Evolutionary conservation across 352 stramenopile genomes (phyloP).

Genomic region (Peronospora destructor): DNA sequence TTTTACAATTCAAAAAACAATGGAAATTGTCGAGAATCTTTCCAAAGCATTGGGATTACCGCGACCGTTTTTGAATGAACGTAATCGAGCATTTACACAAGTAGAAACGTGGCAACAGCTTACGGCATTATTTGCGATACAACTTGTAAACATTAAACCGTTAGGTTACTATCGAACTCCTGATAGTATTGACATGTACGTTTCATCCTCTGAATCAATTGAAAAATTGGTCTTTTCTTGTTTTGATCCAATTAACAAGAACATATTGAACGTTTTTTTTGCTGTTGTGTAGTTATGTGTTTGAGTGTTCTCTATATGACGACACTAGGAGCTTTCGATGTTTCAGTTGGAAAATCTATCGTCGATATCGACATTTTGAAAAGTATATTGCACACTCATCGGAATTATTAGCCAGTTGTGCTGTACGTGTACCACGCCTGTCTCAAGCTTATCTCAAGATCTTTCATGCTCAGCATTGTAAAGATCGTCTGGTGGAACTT

Average conservation of each 20-base stretch:
- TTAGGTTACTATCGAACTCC: slow-evolving; percentile 76
- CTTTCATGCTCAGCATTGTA: slow-evolving; percentile 72
- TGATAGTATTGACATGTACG: slow-evolving; percentile 77
- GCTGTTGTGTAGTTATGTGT: slow-evolving; percentile 83
- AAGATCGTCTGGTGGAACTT: slow-evolving; percentile 68
- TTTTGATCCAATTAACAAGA: no score
- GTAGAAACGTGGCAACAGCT: slow-evolving; percentile 61
- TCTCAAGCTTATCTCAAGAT: slow-evolving; percentile 79
- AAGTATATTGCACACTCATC: slow-evolving; percentile 59
- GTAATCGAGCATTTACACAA: slow-evolving; percentile 53
- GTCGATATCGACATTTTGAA: slow-evolving; percentile 81
- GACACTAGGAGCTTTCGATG: neutral
- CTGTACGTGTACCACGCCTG: slow-evolving; percentile 48
- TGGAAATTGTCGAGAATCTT: no score
- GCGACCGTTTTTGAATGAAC: slow-evolving; percentile 51
- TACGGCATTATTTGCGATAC: slow-evolving; percentile 39
- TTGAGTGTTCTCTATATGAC: slow-evolving; percentile 53
- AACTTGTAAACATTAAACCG: slow-evolving; percentile 45
- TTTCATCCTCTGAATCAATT: neutral
- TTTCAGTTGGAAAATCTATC: slow-evolving; percentile 76
- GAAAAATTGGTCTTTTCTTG: no score
- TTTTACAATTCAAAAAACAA: no score
- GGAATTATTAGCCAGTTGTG: slow-evolving; percentile 36
- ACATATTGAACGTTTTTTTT: no score
- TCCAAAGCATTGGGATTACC: slow-evolving; percentile 52